Evolutionary conservation across 2,329 filamentous ascomycete genomes (phyloP), one percentile per base, ranked within the genome.

Genomic region (Hypoxylon sp.): DNA sequence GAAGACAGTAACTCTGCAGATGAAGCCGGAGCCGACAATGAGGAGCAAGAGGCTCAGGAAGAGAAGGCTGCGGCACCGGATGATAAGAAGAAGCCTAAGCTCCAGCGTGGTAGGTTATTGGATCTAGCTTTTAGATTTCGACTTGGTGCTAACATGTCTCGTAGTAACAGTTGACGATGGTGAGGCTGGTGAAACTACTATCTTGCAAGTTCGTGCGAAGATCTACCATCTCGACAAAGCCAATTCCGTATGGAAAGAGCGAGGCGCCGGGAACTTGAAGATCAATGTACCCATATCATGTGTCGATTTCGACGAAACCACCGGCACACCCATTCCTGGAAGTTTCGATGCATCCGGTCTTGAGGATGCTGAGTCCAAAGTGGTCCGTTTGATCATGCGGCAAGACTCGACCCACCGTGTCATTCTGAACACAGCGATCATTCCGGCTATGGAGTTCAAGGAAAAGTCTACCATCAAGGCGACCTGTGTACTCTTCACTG

Each of bases 321-420:
- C 81, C 17, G 85, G 84, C 3, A 74, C 76, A 9, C 78, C 84
- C n/a, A 80, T 87, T 55, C 81, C 86, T 1, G 84, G 84, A 24
- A 84, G 83, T 14, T 90, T 90, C 66, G 86, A 90, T 72, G 83
- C 84, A 17, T 88, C 87, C 4, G 78, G 78, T 14, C 75, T 87
- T 3, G 84, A 85, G 55, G 79, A 84, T 2, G 82, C 85, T 17
- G 81, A 83, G 17, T 80, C 83, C 57, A 86, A 86, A 71, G 83
- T 88, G 63, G 86, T 91, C 24, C 91, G 95, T 46, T 87, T 98
- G 72, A 87, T 98, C 68, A 94, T 98, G 90, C 91, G 95, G 17
- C 94, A 97, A 73, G 94, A 98, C 76, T 94, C 94, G 67, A 96
- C 93, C 0, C 90, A 94, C 75, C 89, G 94, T 22, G 90, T 98